Conservation (phyloP, 2,329 filamentous ascomycete genomes). For the Leptographium lundbergii region DNA sequence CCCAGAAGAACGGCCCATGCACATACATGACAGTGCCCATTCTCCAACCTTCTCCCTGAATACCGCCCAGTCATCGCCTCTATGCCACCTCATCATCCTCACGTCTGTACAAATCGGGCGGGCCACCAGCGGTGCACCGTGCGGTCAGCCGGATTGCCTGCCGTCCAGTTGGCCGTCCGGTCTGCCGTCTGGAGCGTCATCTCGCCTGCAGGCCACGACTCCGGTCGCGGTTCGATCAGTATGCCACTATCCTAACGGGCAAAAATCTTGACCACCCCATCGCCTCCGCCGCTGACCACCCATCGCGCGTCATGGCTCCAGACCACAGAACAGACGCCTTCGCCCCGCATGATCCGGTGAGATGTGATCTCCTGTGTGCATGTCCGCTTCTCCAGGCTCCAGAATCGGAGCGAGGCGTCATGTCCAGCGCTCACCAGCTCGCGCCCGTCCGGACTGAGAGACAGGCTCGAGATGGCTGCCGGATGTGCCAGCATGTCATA, state of each 20-base stretch:
- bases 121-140: neutral
- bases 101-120: neutral
- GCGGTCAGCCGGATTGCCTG: neutral
- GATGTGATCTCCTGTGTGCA: conserved; percentile 93
- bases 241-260: conserved; percentile 29
- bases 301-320: conserved; percentile 94
- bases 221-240: neutral
- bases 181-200: neutral
- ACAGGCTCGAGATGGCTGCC: conserved; percentile 80
- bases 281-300: conserved; percentile 88
- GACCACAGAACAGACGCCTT: conserved; percentile 85
- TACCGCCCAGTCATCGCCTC: neutral
- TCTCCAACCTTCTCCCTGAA: neutral
- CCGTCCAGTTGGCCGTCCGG: neutral
- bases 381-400: conserved; percentile 88
- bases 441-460: conserved; percentile 80
- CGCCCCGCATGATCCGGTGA: conserved; percentile 87
- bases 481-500: conserved; percentile 98
- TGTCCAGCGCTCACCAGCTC: conserved; percentile 95
- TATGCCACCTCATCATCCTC: neutral
- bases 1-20: no score
- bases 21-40: no score
- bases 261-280: conserved; percentile 93
- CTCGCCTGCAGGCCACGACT: neutral
- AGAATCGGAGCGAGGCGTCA: conserved; percentile 90